Evolutionary conservation across 2,329 filamentous ascomycete species (phyloP).

Genomic region (Parafenestella ontariensis): DNA sequence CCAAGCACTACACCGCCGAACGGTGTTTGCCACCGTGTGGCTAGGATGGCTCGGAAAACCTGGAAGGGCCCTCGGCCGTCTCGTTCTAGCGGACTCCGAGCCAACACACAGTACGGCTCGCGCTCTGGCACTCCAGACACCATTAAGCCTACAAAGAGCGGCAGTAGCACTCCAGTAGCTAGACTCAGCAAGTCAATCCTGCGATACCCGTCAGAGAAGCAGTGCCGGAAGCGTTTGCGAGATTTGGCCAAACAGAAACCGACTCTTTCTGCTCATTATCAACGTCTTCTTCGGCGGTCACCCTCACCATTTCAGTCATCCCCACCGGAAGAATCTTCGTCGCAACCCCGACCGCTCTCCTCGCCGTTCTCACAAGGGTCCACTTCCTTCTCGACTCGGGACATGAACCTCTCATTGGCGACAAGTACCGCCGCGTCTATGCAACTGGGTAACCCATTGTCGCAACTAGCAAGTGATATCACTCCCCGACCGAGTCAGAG

Average conservation of each 20-base stretch:
- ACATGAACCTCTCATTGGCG: constrained; percentile 59
- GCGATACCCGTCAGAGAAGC: constrained; percentile 65
- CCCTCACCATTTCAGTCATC: constrained; percentile 63
- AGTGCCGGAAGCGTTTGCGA: constrained; percentile 65
- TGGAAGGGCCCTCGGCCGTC: constrained; percentile 60
- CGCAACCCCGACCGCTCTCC: constrained; percentile 51
- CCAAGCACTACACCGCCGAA: constrained; percentile 69
- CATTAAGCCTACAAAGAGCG: constrained; percentile 52
- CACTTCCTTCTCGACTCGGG: constrained; percentile 54
- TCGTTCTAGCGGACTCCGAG: constrained; percentile 28
- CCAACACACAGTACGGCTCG: constrained; percentile 20
- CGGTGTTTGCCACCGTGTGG: constrained; percentile 69
- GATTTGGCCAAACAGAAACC: constrained; percentile 67
- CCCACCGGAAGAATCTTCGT: constrained; percentile 37
- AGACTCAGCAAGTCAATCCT: constrained; percentile 47
- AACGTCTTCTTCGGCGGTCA: constrained; percentile 66
- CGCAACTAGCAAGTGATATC: constrained; percentile 51
- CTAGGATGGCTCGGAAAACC: constrained; percentile 65
- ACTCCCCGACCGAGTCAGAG: constrained; percentile 46
- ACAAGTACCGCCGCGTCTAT: constrained; percentile 61
- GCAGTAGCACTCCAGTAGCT: constrained; percentile 57
- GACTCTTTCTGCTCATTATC: constrained; percentile 68
- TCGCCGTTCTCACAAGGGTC: constrained; percentile 42
- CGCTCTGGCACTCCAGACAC: constrained; percentile 54
- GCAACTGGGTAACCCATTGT: constrained; percentile 58